These are phyloP conservation scores for Cyberlindnera petersonii DNA, from an alignment of 805 yeast genomes.

Conservation along the genomic window DNA sequence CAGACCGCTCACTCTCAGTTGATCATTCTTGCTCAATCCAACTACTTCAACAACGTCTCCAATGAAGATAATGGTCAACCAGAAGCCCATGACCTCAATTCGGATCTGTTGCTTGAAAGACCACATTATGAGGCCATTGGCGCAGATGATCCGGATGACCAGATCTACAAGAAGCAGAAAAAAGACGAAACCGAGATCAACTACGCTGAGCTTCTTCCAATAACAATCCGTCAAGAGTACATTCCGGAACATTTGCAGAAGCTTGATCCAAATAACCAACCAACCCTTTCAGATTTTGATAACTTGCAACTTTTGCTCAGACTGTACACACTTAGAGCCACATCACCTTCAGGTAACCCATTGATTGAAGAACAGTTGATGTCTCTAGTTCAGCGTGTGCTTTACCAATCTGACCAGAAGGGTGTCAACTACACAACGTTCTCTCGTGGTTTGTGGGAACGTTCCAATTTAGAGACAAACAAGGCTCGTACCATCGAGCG, in stretches of 20 bases:
- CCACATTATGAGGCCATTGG: conserved; percentile 66
- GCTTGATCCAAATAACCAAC: conserved; percentile 81
- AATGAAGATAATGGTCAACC: conserved; percentile 42
- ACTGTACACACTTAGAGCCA: conserved; percentile 56
- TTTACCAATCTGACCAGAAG: conserved; percentile 44
- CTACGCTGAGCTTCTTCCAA: conserved; percentile 50
- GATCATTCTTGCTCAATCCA: conserved; percentile 65
- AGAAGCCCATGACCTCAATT: conserved; percentile 58
- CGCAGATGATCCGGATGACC: conserved; percentile 41
- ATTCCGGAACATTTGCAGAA: conserved; percentile 52
- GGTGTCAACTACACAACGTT: conserved; percentile 70
- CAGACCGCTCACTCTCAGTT: conserved; percentile 65
- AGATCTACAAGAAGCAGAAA: conserved; percentile 35
- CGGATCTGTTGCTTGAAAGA: conserved; percentile 73
- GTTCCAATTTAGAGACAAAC: conserved; percentile 77
- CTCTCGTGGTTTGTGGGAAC: conserved; percentile 82
- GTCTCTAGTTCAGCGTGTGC: conserved; percentile 70
- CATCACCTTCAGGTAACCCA: conserved; percentile 67
- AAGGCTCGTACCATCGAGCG: conserved; percentile 87
- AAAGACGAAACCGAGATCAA: conserved; percentile 35
- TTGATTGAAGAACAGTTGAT: conserved; percentile 79
- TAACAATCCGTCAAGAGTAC: conserved; percentile 55
- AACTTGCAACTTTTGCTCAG: conserved; percentile 69
- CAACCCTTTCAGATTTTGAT: conserved; percentile 66
- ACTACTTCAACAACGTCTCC: conserved; percentile 18